Conservation (phyloP, 768 basidiomycete species). For the Phlebiopsis flavidoalba region DNA sequence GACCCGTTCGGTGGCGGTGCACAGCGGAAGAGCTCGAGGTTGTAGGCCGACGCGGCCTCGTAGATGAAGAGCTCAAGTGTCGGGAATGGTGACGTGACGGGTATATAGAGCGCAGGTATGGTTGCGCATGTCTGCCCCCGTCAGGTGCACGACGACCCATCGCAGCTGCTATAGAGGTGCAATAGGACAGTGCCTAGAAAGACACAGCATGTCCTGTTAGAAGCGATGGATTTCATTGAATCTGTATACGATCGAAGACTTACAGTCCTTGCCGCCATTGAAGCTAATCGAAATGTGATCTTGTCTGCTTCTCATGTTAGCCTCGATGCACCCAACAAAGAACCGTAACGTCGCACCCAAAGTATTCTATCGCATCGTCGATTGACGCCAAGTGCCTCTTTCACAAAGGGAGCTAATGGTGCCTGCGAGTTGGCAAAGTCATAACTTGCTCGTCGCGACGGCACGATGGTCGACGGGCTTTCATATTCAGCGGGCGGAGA, state of each 20-base stretch:
- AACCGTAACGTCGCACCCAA: slow-evolving; percentile 67
- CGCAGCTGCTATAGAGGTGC: slow-evolving; percentile 77
- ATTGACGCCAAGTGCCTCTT: slow-evolving; percentile 82
- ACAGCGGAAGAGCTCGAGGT: slow-evolving; percentile 68
- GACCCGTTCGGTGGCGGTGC: slow-evolving; percentile 27
- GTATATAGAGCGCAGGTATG: slow-evolving; percentile 79
- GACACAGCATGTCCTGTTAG: background rate
- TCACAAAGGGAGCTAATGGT: slow-evolving; percentile 55
- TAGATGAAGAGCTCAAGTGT: slow-evolving; percentile 82
- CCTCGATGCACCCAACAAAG: background rate
- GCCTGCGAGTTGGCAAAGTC: slow-evolving; percentile 49
- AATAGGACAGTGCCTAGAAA: slow-evolving; percentile 85
- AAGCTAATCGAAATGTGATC: slow-evolving; percentile 84
- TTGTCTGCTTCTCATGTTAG: slow-evolving; percentile 21
- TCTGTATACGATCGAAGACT: slow-evolving; percentile 21
- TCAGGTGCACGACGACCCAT: slow-evolving; percentile 43
- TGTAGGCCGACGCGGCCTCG: slow-evolving; percentile 54
- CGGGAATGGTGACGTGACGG: slow-evolving; percentile 83
- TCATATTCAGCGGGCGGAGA: too few species aligned
- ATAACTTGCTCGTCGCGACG: slow-evolving; percentile 60
- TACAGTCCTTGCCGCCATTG: slow-evolving; percentile 99
- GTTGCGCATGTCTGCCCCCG: slow-evolving; percentile 33
- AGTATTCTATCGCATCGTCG: slow-evolving; percentile 65
- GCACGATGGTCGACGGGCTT: slow-evolving; percentile 43
- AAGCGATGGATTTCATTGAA: background rate